Percentiles rank a stretch among this genome's conserved stretches.
phyloP scores from a whole-genome alignment of 2,329 filamentous ascomycete genomes.

The Fusarium paranaense region DNA sequence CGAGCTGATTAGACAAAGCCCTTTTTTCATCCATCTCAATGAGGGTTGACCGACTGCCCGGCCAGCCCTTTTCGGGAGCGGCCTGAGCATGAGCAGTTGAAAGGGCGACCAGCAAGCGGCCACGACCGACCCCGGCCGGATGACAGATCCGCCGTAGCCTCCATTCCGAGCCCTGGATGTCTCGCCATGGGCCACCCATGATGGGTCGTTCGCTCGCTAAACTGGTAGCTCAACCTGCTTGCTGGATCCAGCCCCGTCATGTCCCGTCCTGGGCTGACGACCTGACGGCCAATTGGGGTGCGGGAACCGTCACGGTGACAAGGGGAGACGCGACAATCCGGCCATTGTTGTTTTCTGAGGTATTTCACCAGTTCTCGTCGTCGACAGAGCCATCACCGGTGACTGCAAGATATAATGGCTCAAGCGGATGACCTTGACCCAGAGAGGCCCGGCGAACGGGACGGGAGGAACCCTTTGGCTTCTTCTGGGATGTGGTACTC shows the following conservation, averaged over 20 bases:
- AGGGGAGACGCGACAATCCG: slow-evolving; percentile 21
- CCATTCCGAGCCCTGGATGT: slow-evolving; percentile 43
- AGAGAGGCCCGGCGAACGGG: slow-evolving; percentile 39
- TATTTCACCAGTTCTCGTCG: background rate
- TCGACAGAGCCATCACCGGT: slow-evolving; percentile 1
- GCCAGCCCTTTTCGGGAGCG: slow-evolving; percentile 31
- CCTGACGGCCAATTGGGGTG: slow-evolving; percentile 37
- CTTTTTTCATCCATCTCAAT: background rate
- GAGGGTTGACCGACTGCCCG: slow-evolving; percentile 2
- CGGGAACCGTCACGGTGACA: slow-evolving; percentile 25
- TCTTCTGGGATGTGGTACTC: slow-evolving; percentile 40
- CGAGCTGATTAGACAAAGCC: background rate
- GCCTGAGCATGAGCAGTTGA: slow-evolving; percentile 31
- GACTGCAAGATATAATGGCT: slow-evolving; percentile 6
- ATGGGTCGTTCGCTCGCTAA: slow-evolving; percentile 43
- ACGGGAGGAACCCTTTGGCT: slow-evolving; percentile 45
- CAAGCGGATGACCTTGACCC: slow-evolving; percentile 20
- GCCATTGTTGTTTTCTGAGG: slow-evolving; percentile 13
- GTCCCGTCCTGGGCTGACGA: slow-evolving; percentile 40
- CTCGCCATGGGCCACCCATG: slow-evolving; percentile 37
- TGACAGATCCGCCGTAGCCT: slow-evolving; percentile 43
- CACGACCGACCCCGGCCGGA: slow-evolving; percentile 34
- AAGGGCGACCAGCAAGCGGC: slow-evolving; percentile 27
- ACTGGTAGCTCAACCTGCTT: slow-evolving; percentile 44
- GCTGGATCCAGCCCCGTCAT: slow-evolving; percentile 45